Base-by-base conservation (phyloP, 495 filamentous ascomycete genomes). In the Podospora conica region DNA sequence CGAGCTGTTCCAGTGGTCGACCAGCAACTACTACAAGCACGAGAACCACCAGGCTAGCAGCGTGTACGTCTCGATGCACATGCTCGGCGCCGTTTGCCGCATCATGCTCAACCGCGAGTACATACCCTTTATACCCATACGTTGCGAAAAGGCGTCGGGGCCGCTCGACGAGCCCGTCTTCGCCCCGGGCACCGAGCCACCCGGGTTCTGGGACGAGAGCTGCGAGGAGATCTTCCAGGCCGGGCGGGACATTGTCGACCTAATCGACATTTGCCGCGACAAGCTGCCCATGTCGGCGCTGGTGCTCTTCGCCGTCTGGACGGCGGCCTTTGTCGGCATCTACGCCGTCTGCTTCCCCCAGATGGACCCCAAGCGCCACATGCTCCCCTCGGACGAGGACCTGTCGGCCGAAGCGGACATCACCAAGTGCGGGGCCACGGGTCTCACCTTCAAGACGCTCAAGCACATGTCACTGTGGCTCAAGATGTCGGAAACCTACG, bases 71-170 rank as follows among this genome's bases (percentile, higher is more conserved):
- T 81, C 92, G 22, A 82, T 95, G 75, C 92, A 96, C 70, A 87
- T 90, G 66, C 86, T 91, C 6, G 88, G 89, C 68, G 87, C 88
- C 31, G 79, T 96, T 8, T 93, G 89, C 65, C 81, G 85, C 40
- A 91, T 96, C 62, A 87, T 91, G 71, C 81, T 96, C 23, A 89
- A 95, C 74, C 84, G 91, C 65, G 87, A 92, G 70, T 93, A 91
- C 71, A 82, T 96, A 27, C 91, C 91, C 0, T 95, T 94, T 73
- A 83, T 96, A 18, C 90, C 92, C 9, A 75, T 93, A 21, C 86
- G 85, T 3, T 91, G 88, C 76, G 73, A 77, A 23, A 85, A 84
- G 66, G 90, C 91, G 0, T 72, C 84, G 23, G 92, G 91, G 0
- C 91, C 92, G 0, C 74, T 92, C 20, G 91, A 94, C 69, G 83